Percentiles rank a stretch among this genome's conserved stretches.
These are phyloP conservation scores for Aspergillus floridensis DNA, from an alignment of 2,329 filamentous ascomycete species.

Conservation along the genomic window DNA sequence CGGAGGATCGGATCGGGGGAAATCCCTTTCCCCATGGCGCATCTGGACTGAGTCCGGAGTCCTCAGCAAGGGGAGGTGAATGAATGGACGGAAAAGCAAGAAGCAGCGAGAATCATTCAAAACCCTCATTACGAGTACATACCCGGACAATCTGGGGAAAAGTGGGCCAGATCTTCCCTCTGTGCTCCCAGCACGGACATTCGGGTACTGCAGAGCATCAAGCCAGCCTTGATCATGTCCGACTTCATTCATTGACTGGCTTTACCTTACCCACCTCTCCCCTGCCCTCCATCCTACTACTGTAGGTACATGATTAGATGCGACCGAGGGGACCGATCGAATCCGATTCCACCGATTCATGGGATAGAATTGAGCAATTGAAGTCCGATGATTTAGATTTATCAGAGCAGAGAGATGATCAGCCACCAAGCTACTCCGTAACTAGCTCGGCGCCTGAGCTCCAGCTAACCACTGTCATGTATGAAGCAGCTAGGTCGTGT, in stretches of 20 bases:
- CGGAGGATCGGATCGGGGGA: not conserved
- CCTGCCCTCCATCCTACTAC: not conserved
- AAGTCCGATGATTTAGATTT: not conserved
- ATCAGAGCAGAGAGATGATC: constrained; percentile 7
- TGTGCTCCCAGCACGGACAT: constrained; percentile 19
- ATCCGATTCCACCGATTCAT: not conserved
- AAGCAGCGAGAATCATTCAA: not conserved
- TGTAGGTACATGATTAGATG: constrained; percentile 6
- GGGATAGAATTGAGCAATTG: not conserved
- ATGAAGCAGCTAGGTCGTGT: not conserved
- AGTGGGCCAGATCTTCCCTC: constrained; percentile 23
- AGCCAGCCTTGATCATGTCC: not conserved
- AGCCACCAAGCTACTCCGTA: not conserved
- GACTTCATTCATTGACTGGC: not conserved
- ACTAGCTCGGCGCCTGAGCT: not conserved
- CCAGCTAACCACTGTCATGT: not conserved
- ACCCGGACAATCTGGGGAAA: constrained; percentile 22
- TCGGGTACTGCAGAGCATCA: constrained; percentile 7
- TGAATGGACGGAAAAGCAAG: not conserved
- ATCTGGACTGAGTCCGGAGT: not conserved
- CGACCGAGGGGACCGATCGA: not conserved
- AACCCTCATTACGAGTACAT: not conserved
- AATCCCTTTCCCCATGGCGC: not conserved
- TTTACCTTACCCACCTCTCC: not conserved
- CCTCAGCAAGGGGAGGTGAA: not conserved